These are phyloP conservation scores for Stagonosporopsis chrysanthemi DNA, from an alignment of 2,329 filamentous ascomycete species.

Conservation along the genomic window DNA sequence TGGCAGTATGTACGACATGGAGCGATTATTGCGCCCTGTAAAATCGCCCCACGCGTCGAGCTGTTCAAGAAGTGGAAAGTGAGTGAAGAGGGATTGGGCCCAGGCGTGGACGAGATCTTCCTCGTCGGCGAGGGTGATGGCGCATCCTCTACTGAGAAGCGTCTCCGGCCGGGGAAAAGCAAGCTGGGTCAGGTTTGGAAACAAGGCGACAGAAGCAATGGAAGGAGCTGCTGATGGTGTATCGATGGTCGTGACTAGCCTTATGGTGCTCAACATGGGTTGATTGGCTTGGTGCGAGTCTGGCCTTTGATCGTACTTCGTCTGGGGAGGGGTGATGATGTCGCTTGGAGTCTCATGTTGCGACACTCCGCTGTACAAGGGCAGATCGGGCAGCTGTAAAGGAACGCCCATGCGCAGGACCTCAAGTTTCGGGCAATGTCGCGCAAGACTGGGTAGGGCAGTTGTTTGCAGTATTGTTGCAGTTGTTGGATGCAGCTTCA, in stretches of 20 bases:
- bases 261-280: conserved; percentile 13
- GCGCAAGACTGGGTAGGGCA: conserved; percentile 38
- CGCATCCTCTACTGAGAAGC: conserved; percentile 31
- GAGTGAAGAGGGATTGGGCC: conserved; percentile 35
- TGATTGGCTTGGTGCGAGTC: conserved; percentile 18
- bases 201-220: conserved; percentile 23
- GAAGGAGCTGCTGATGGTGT: conserved; percentile 3
- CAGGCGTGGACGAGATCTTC: conserved; percentile 38
- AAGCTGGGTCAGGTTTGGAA: conserved; percentile 37
- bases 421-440: conserved; percentile 36
- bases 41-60: conserved; percentile 47
- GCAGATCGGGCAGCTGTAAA: conserved; percentile 32
- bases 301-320: conserved; percentile 5
- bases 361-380: conserved; percentile 12
- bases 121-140: conserved; percentile 32
- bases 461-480: conserved; percentile 31
- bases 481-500: conserved; percentile 41
- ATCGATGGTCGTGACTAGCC: not conserved
- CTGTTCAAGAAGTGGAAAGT: conserved; percentile 42
- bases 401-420: conserved; percentile 39
- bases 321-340: conserved; percentile 18
- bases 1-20: conserved; percentile 42
- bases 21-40: conserved; percentile 39
- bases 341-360: conserved; percentile 12
- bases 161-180: conserved; percentile 40